Percentiles rank a stretch among this genome's conserved stretches.
phyloP scores from a whole-genome alignment of 1,284 basidiomycete genomes.

The Bondarzewia mesenterica region DNA sequence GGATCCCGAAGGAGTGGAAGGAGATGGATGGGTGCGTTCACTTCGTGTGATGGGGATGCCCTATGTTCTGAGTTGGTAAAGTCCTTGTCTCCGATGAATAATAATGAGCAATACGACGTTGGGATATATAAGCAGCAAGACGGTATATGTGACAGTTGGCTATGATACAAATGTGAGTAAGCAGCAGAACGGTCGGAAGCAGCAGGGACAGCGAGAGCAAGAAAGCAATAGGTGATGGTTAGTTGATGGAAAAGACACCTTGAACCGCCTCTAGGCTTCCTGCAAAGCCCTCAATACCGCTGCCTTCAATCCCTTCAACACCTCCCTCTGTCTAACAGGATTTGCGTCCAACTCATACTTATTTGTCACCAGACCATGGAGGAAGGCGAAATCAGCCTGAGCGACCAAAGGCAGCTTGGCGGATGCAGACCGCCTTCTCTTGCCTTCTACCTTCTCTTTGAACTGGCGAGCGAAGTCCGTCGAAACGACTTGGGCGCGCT shows the following conservation, averaged over 20 bases:
- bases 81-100: no score
- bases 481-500: constrained; percentile 82
- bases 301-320: constrained; percentile 43
- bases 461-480: constrained; percentile 84
- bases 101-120: no score
- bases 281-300: not conserved
- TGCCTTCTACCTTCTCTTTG: constrained; percentile 64
- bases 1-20: constrained; percentile 17
- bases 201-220: no score
- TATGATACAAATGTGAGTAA: no score
- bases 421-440: constrained; percentile 46
- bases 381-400: constrained; percentile 83
- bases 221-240: no score
- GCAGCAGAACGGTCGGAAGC: no score
- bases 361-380: constrained; percentile 52
- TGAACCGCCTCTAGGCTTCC: not conserved
- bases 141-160: no score
- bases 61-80: no score
- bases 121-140: no score
- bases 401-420: constrained; percentile 64
- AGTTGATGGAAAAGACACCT: no score
- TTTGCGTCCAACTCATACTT: constrained; percentile 43
- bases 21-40: constrained; percentile 5
- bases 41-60: no score
- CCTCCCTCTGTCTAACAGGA: constrained; percentile 39